Evolutionary conservation across 1,284 basidiomycete species (phyloP).

Genomic region (Ceratorhiza oryzae-sativae): DNA sequence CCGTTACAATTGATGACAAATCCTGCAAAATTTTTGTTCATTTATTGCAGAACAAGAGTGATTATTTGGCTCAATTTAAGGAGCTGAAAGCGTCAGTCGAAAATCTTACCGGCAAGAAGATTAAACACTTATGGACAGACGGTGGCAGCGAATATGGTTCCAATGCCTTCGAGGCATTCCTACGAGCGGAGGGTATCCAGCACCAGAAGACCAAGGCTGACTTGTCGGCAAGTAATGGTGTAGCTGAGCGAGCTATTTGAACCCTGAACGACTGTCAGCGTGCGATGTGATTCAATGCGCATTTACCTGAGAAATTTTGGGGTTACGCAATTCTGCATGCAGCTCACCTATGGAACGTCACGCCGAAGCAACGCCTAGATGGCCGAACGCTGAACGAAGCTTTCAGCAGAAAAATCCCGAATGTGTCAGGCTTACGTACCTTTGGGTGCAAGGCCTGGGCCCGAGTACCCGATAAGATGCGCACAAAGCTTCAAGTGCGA

Average conservation of each 20-base stretch:
- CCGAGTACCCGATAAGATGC: constrained; percentile 9
- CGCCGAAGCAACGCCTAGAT: constrained; percentile 4
- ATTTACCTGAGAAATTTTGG: constrained; percentile 21
- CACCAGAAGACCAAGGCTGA: constrained; percentile 42
- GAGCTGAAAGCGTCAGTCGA: constrained; percentile 47
- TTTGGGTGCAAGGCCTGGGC: constrained; percentile 36
- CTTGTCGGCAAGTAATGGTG: constrained; percentile 4
- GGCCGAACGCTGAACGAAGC: constrained; percentile 24
- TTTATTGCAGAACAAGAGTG: constrained; percentile 1
- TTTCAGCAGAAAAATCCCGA: constrained; percentile 4
- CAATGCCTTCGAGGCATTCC: constrained; percentile 38
- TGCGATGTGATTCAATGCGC: constrained; percentile 6
- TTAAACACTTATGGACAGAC: constrained; percentile 44
- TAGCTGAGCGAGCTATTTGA: constrained; percentile 19
- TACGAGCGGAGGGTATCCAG: constrained; percentile 44
- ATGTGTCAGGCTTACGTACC: constrained; percentile 2
- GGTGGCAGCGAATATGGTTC: constrained; percentile 45
- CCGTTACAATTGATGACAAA: constrained; percentile 10
- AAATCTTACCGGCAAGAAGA: constrained; percentile 40
- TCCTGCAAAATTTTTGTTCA: constrained; percentile 4
- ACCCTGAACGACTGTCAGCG: constrained; percentile 3
- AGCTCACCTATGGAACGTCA: constrained; percentile 7
- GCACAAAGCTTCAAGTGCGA: constrained; percentile 13
- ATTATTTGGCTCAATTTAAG: constrained; percentile 45
- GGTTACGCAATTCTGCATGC: constrained; percentile 22